These are phyloP conservation scores for Coffea humblotiana DNA, from an alignment of 305 asterid species.

Conservation along the genomic window DNA sequence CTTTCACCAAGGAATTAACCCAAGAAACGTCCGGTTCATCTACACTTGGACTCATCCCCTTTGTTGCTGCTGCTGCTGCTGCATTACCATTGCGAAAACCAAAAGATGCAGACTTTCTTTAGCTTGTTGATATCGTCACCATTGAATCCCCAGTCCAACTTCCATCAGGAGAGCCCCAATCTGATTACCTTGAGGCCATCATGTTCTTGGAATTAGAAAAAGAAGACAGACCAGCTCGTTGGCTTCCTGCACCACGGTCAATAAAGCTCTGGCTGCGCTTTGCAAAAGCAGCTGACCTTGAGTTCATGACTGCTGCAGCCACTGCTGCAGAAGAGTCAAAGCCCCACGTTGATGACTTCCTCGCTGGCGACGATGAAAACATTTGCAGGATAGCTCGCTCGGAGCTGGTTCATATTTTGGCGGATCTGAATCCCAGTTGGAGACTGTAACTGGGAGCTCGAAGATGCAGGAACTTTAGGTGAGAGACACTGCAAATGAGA, in stretches of 20 bases:
- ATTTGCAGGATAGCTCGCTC: constrained; percentile 70
- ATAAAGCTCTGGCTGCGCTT: constrained; percentile 94
- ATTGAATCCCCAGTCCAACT: constrained; percentile 68
- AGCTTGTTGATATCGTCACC: constrained; percentile 66
- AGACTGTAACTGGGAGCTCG: constrained; percentile 41
- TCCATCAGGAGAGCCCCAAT: constrained; percentile 74
- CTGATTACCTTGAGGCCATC: constrained; percentile 34
- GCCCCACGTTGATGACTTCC: constrained; percentile 48
- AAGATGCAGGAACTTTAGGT: constrained; percentile 34
- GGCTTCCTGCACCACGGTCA: constrained; percentile 39
- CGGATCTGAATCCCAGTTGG: constrained; percentile 59
- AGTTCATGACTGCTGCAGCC: constrained; percentile 82
- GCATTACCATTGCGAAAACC: constrained; percentile 43
- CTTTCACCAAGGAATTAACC: constrained; percentile 52
- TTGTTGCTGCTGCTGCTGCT: background rate
- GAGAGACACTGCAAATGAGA: constrained; percentile 36
- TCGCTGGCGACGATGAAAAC: constrained; percentile 50
- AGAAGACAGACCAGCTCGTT: constrained; percentile 28
- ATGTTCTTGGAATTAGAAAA: constrained; percentile 35
- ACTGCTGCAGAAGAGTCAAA: constrained; percentile 86
- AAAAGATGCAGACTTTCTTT: constrained; percentile 70
- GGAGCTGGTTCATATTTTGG: constrained; percentile 65
- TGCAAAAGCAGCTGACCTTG: constrained; percentile 65
- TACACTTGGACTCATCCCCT: background rate
- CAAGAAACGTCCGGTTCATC: constrained; percentile 48